Percentiles rank a stretch among this genome's conserved stretches.
Evolutionary conservation across 225 moss, liverwort and hornwort genomes (phyloP).

Genomic region (Pseudisothecium myosuroides): DNA sequence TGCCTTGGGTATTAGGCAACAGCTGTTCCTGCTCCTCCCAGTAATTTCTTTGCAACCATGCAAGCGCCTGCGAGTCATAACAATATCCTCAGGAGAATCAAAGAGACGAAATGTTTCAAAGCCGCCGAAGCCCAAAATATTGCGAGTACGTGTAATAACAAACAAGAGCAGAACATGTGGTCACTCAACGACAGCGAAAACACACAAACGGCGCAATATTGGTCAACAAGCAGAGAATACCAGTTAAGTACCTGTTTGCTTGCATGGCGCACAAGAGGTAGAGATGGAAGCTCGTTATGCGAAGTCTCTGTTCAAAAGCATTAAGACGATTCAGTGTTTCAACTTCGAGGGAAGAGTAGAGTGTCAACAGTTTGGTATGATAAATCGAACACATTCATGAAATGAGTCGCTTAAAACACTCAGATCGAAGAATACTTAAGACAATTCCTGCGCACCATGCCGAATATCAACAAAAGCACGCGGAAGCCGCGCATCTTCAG

Average conservation of each 20-base stretch:
- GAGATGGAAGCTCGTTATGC: constrained; percentile 81
- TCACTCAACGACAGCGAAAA: not conserved
- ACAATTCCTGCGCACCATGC: constrained; percentile 46
- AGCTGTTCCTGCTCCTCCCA: constrained; percentile 76
- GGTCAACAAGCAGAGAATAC: not conserved
- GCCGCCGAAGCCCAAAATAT: not conserved
- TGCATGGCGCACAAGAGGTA: constrained; percentile 70
- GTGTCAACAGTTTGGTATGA: not conserved
- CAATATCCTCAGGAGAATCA: not conserved
- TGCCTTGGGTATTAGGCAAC: constrained; percentile 37
- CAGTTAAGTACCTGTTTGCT: constrained; percentile 59
- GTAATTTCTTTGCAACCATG: constrained; percentile 73
- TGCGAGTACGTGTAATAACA: not conserved
- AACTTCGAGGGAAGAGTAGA: not conserved
- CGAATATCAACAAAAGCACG: constrained; percentile 89
- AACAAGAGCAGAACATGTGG: not conserved
- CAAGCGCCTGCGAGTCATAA: constrained; percentile 55
- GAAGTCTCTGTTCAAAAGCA: constrained; percentile 57
- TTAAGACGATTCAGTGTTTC: not conserved
- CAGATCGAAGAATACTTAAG: not conserved
- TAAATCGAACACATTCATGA: not conserved
- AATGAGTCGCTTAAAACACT: not conserved
- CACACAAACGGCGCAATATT: not conserved
- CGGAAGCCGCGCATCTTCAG: constrained; percentile 67
- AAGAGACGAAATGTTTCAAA: not conserved